A percentile compares a stretch with the other conserved stretches of the same genome.
phyloP scores from a whole-genome alignment of 2,329 filamentous ascomycete genomes.

The Phaeomoniella chlamydospora region DNA sequence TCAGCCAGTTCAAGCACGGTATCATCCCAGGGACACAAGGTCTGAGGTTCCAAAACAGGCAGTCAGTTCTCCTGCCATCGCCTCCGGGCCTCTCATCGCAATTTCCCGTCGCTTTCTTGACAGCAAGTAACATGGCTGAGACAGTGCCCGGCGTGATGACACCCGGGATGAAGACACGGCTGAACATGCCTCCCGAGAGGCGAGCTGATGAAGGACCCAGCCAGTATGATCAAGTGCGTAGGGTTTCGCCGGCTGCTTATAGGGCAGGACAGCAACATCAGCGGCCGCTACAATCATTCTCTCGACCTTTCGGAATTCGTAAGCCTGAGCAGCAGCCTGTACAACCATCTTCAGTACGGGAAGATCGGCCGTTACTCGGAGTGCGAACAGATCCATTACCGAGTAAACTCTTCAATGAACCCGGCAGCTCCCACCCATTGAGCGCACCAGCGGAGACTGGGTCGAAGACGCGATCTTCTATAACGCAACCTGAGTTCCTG shows the following conservation, averaged over 20 bases:
- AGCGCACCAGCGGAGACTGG: conserved; percentile 30
- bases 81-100: conserved; percentile 21
- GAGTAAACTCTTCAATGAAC: conserved; percentile 13
- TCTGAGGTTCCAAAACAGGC: conserved; percentile 17
- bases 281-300: conserved; percentile 67
- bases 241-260: too few relatives aligned
- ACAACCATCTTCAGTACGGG: conserved; percentile 14
- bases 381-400: conserved; percentile 11
- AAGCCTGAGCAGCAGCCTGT: conserved; percentile 18
- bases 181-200: too few relatives aligned
- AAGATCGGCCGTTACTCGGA: conserved; percentile 11
- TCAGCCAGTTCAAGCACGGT: too few relatives aligned
- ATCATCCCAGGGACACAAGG: conserved; percentile 7
- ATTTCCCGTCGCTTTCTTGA: too few relatives aligned
- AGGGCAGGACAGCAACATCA: conserved; percentile 44
- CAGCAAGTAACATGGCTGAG: too few relatives aligned
- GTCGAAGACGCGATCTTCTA: conserved; percentile 52
- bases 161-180: too few relatives aligned
- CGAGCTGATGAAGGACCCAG: too few relatives aligned
- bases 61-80: conserved; percentile 26
- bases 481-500: conserved; percentile 39
- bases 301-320: conserved; percentile 52
- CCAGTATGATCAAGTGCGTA: too few relatives aligned
- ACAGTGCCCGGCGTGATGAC: too few relatives aligned
- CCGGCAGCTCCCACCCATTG: conserved; percentile 8